Base-by-base conservation (phyloP, 192 early-diverging fungal species). In the Cetraspora pellucida region DNA sequence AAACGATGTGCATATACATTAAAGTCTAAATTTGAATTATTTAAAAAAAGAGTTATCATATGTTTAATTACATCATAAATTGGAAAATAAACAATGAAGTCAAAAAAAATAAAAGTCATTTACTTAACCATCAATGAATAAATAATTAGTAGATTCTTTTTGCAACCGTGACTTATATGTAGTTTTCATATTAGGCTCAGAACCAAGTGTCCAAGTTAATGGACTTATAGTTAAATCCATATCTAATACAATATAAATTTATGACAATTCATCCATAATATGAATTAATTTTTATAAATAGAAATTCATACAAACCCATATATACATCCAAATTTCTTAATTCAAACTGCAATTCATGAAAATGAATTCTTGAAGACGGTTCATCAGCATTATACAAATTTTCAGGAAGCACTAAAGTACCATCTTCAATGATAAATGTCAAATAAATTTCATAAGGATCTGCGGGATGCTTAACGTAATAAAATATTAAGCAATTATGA, bases 271-370 rank as follows among this genome's bases (percentile, higher is more conserved):
- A 11, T 23, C 21, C 17, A n/a, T 13, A 80, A 43, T 17, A 7
- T 7, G 46, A 47, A 44, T 14, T 45, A 14, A 19, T 68, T 4
- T 25, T n/a, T 0, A 37, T 47, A 17, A 23, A 16, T n/a, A 2
- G 3, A 45, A 8, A 54, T 31, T 10, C 6, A 19, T 21, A 60
- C 74, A 63, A 75, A 91, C 89, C 91, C 82, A 90, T 84, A 74
- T 90, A 91, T 46, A 85, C 75, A 70, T 91, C 90, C 17, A 86
- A 64, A 79, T 87, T 89, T 64, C 91, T 84, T 59, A 88, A 74
- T 57, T 92, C 91, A 0, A 91, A 67, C 68, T 92, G 88, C 50
- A 92, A 72, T 76, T 92, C 91, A 43, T 85, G 83, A 66, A 90
- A 87, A 17, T 84, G 83, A 10, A 91, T 72, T 47, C 84, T 80